Evolutionary conservation across 768 basidiomycete genomes (phyloP).

Genomic region (Podaxis mareebaensis): DNA sequence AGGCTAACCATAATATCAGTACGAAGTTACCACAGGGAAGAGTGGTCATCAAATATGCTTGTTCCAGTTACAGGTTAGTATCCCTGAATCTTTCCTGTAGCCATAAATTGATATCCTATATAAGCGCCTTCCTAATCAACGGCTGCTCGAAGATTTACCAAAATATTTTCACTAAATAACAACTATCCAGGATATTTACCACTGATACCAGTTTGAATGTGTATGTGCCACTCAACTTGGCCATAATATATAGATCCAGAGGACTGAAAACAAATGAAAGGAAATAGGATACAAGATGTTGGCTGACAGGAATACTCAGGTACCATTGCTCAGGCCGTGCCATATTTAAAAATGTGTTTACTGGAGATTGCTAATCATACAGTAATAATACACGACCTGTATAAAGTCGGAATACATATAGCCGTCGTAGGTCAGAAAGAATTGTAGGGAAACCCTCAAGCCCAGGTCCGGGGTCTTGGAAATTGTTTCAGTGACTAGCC

Average conservation of each 20-base stretch:
- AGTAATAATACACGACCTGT: not conserved
- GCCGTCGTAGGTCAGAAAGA: not conserved
- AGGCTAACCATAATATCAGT: not conserved
- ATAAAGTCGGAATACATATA: not conserved
- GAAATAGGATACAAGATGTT: too few species aligned
- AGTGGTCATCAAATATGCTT: conserved; percentile 18
- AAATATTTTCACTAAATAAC: not conserved
- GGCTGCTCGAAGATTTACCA: conserved; percentile 2
- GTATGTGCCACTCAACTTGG: too few species aligned
- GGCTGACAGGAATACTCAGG: too few species aligned
- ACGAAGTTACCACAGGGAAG: conserved; percentile 6
- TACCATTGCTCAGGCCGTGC: not conserved
- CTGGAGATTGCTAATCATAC: not conserved
- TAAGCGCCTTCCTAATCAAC: conserved; percentile 10
- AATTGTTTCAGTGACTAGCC: not conserved
- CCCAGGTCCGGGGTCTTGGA: conserved; percentile 25
- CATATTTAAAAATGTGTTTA: not conserved
- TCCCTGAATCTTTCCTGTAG: not conserved
- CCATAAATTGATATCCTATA: not conserved
- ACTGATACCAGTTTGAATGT: not conserved
- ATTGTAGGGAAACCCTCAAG: not conserved
- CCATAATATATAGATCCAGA: too few species aligned
- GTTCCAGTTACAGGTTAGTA: conserved; percentile 16
- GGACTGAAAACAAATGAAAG: too few species aligned
- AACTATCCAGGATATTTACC: not conserved